These are phyloP conservation scores for Talaromyces sp. DNA, from an alignment of 2,329 filamentous ascomycete species.

Conservation along the genomic window DNA sequence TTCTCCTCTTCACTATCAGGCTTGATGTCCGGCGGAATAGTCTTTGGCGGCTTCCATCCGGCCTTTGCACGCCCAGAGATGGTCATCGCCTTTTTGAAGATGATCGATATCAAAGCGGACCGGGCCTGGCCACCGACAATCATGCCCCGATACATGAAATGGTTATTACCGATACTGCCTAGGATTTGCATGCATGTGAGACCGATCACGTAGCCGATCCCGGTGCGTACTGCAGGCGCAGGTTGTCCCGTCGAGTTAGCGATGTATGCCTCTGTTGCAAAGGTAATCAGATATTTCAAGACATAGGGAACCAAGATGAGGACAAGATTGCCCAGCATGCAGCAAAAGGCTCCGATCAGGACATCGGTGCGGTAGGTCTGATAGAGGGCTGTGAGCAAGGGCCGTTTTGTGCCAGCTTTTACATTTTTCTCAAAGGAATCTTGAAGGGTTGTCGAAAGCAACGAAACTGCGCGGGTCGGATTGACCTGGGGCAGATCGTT, in stretches of 20 bases:
- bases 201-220: constrained; percentile 74
- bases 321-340: constrained; percentile 60
- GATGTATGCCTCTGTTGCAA: constrained; percentile 69
- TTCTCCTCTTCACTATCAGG: constrained; percentile 44
- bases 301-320: constrained; percentile 78
- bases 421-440: constrained; percentile 62
- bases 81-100: constrained; percentile 85
- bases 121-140: constrained; percentile 75
- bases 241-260: constrained; percentile 48
- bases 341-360: constrained; percentile 70
- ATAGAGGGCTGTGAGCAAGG: constrained; percentile 71
- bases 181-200: constrained; percentile 76
- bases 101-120: constrained; percentile 72
- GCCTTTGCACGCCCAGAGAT: constrained; percentile 80
- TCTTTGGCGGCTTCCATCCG: constrained; percentile 55
- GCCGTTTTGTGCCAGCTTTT: constrained; percentile 62
- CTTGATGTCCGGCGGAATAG: constrained; percentile 37
- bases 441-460: constrained; percentile 60
- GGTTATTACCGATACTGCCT: constrained; percentile 75
- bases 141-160: constrained; percentile 89
- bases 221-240: constrained; percentile 63
- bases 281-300: constrained; percentile 78
- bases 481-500: constrained; percentile 84
- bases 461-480: constrained; percentile 64
- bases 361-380: constrained; percentile 81